A percentile compares a stretch with the other conserved stretches of the same genome.
Evolutionary conservation across 495 filamentous ascomycete species (phyloP).

Genomic region (Aspergillus sclerotioniger): DNA sequence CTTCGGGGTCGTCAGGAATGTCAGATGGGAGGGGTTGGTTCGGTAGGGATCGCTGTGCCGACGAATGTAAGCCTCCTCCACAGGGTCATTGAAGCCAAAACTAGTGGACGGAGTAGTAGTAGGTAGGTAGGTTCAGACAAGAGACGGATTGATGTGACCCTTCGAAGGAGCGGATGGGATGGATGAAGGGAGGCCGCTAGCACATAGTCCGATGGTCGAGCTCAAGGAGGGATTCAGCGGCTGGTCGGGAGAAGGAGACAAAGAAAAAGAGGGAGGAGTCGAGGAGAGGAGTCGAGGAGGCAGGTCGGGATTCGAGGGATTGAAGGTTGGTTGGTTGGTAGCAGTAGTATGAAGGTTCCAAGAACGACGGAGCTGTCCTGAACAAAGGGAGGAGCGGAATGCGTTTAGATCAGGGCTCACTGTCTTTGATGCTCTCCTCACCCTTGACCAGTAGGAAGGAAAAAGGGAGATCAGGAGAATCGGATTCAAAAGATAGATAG

Average conservation of each 20-base stretch:
- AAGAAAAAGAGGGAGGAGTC: not conserved
- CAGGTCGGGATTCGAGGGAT: constrained; percentile 5
- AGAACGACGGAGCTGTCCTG: constrained; percentile 17
- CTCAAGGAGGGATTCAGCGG: not conserved
- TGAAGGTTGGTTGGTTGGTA: constrained; percentile 15
- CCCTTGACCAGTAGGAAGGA: not conserved
- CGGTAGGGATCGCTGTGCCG: constrained; percentile 24
- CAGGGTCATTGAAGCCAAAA: constrained; percentile 37
- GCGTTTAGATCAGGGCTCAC: constrained; percentile 7
- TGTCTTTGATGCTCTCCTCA: not conserved
- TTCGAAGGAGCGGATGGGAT: constrained; percentile 5
- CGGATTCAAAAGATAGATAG: not conserved
- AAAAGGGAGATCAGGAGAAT: constrained; percentile 7
- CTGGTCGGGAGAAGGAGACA: not conserved
- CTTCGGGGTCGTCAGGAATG: constrained; percentile 33
- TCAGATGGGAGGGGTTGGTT: constrained; percentile 22
- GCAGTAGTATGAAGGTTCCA: constrained; percentile 15
- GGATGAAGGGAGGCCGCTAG: constrained; percentile 4
- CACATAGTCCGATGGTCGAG: constrained; percentile 12
- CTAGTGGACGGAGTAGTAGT: constrained; percentile 7
- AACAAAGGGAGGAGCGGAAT: constrained; percentile 28
- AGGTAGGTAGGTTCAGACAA: constrained; percentile 72
- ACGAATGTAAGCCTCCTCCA: constrained; percentile 27
- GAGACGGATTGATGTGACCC: constrained; percentile 44
- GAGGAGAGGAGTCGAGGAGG: constrained; percentile 11